Base-by-base conservation (phyloP, 805 yeast genomes). In the Debaryomyces tyrocola region DNA sequence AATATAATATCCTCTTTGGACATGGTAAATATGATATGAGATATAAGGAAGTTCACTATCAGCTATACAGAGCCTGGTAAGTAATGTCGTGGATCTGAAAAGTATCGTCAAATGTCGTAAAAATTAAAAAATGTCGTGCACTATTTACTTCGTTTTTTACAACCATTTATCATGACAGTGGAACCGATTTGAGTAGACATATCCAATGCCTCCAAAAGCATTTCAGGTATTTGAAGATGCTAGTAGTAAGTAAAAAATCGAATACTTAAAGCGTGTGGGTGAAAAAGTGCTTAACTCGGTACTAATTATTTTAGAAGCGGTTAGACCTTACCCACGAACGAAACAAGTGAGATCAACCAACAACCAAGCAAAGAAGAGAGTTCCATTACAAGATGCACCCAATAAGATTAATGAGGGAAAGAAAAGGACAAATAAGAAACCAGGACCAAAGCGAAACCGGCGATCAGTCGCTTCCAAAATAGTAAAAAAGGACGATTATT, bases 1-100 rank as follows among this genome's bases (percentile, higher is more conserved):
- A 62, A 45, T 46, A 68, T 66, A 40, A 66, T 59, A 38, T 64
- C 55, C 29, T 65, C 66, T 15, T 52, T 41, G 15, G 54, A 48
- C 54, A 50, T 50, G 21, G 14, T 33, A 5, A 17, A 4, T 17
- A 17, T 9, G 24, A 29, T 24, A 15, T 38, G 4, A 17, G 33
- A 11, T 31, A 8, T 31, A 31, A 5, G 11, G 11, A 14, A 31
- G 8, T 2, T 31, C 14, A 31, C 11, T 31, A n/a, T 31, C 34
- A 31, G 14, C 4, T 11, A 15, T 3, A 33, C 18, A 7, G 7
- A 33, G n/a, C 7, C 15, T 33, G 7, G 27, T 24, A 24, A 24
- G 27, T n/a, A 31, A 14, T 31, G 34, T 31, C 34, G 34, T 31
- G 14, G 17, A 31, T 31, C 14, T 6, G 8, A 31, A 31, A n/a